phyloP scores from a whole-genome alignment of 2,329 filamentous ascomycete species.

The Magnaporthiopsis incrustans region DNA sequence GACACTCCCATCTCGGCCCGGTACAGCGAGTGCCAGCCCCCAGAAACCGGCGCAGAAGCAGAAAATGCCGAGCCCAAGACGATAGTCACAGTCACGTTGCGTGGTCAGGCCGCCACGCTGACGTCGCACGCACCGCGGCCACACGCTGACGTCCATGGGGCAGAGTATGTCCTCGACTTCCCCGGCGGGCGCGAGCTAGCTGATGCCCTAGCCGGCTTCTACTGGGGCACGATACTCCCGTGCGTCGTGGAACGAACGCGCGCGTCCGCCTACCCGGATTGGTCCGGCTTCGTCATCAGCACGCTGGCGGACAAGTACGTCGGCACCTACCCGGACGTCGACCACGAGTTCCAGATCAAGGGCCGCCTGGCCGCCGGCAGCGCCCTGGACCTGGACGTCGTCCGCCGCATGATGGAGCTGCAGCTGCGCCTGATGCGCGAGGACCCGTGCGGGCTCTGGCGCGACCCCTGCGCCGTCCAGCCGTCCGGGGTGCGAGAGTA shows the following conservation, averaged over 20 bases:
- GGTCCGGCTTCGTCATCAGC: constrained; percentile 11
- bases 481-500: constrained; percentile 11
- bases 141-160: constrained; percentile 10
- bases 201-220: constrained; percentile 11
- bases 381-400: constrained; percentile 10
- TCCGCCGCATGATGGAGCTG: constrained; percentile 12
- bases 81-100: constrained; percentile 3
- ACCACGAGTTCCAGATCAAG: constrained; percentile 13
- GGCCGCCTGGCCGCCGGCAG: constrained; percentile 8
- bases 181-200: constrained; percentile 7
- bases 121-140: constrained; percentile 8
- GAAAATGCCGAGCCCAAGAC: background rate
- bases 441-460: constrained; percentile 10
- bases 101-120: background rate
- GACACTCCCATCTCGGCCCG: background rate
- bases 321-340: constrained; percentile 13
- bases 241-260: constrained; percentile 11
- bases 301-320: constrained; percentile 12
- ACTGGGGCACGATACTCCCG: constrained; percentile 12
- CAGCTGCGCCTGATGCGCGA: constrained; percentile 11
- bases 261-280: constrained; percentile 9
- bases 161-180: constrained; percentile 8
- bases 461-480: constrained; percentile 12
- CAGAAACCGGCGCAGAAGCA: background rate
- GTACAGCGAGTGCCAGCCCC: background rate